These are phyloP conservation scores for Phytophthora fragariae DNA, from an alignment of 352 stramenopile species.

Conservation along the genomic window DNA sequence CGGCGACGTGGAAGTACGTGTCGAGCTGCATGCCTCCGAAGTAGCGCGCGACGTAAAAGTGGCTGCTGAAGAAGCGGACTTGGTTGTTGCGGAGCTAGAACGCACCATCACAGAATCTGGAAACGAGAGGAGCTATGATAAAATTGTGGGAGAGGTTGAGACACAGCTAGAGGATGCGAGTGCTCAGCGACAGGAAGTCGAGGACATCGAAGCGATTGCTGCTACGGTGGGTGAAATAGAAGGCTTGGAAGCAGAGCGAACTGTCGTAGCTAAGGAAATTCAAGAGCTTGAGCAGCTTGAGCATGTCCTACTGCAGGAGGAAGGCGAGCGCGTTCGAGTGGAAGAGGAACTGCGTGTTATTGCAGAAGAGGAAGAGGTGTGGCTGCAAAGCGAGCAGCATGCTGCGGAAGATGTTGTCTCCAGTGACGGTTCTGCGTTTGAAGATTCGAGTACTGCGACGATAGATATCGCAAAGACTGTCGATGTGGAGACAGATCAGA, in stretches of 20 bases:
- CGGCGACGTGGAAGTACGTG: background rate
- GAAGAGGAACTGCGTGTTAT: conserved; percentile 45
- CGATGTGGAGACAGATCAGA: background rate
- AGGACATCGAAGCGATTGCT: background rate
- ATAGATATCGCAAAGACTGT: conserved; percentile 1
- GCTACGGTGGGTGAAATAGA: conserved; percentile 6
- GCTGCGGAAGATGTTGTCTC: background rate
- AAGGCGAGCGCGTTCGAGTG: conserved; percentile 28
- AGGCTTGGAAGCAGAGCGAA: conserved; percentile 13
- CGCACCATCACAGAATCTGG: background rate
- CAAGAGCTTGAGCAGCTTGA: conserved; percentile 32
- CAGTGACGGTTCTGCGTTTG: conserved; percentile 1
- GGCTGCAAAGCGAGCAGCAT: conserved; percentile 15
- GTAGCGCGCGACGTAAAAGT: conserved; percentile 6
- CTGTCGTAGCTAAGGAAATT: conserved; percentile 28
- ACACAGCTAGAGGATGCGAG: background rate
- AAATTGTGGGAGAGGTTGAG: conserved; percentile 9
- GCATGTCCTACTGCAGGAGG: conserved; percentile 25
- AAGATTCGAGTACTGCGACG: background rate
- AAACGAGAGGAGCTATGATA: background rate
- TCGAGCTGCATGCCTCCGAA: conserved; percentile 6
- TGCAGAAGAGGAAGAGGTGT: conserved; percentile 39
- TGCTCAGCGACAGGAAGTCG: background rate
- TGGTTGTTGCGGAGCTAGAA: conserved; percentile 3
- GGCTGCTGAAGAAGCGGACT: conserved; percentile 5